These are phyloP conservation scores for Claviceps sp. DNA, from an alignment of 2,329 filamentous ascomycete species.

Conservation along the genomic window DNA sequence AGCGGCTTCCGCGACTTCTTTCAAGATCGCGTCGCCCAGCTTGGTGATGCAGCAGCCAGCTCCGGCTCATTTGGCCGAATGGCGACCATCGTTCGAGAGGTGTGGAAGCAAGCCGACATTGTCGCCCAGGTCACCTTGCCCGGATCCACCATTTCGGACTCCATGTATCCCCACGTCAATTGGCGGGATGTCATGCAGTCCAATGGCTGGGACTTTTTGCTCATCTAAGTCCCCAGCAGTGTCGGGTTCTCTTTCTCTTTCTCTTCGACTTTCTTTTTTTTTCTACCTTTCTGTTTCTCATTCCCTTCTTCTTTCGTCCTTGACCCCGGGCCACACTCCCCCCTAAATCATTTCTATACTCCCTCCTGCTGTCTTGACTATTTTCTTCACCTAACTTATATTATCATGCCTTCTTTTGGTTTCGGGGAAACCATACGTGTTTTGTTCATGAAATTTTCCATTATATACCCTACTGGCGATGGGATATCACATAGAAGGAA, in stretches of 20 bases:
- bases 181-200: slow-evolving; percentile 90
- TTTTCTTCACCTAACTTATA: no score
- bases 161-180: slow-evolving; percentile 57
- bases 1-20: slow-evolving; percentile 71
- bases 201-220: slow-evolving; percentile 84
- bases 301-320: slow-evolving; percentile 10
- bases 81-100: slow-evolving; percentile 62
- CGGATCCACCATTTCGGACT: slow-evolving; percentile 21
- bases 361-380: no score
- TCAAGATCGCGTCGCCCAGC: slow-evolving; percentile 55
- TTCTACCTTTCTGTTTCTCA: background rate
- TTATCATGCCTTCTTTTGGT: background rate
- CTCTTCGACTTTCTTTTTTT: slow-evolving; percentile 12
- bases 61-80: slow-evolving; percentile 81
- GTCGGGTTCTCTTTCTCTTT: slow-evolving; percentile 7
- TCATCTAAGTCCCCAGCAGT: slow-evolving; percentile 48
- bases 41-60: slow-evolving; percentile 67
- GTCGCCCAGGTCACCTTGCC: slow-evolving; percentile 24
- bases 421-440: slow-evolving; percentile 4
- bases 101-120: slow-evolving; percentile 68
- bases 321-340: background rate
- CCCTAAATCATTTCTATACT: background rate
- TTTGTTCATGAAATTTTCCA: slow-evolving; percentile 6
- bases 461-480: slow-evolving; percentile 19
- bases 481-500: slow-evolving; percentile 22